Percentiles rank a stretch among this genome's conserved stretches.
Evolutionary conservation across 176 grass and related monocot genomes (phyloP).

Genomic region (Oryza glumipatula): DNA sequence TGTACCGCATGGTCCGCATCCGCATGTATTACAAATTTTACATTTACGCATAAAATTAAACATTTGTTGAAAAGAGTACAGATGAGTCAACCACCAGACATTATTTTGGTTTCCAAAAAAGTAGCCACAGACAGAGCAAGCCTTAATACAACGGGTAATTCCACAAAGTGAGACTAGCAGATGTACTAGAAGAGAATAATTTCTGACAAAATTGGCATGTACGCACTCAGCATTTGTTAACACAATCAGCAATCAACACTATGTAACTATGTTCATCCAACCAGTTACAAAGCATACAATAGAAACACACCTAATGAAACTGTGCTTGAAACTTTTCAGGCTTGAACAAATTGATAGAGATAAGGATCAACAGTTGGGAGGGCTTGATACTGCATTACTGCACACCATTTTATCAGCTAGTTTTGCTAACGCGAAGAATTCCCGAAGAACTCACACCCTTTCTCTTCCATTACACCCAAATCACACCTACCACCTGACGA

Average conservation of each 20-base stretch:
- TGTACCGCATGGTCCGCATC: not conserved
- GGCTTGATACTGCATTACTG: not conserved
- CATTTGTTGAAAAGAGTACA: not conserved
- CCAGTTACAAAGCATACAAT: not conserved
- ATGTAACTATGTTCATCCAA: slow-evolving; percentile 10
- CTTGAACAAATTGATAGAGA: slow-evolving; percentile 2
- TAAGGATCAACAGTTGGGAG: slow-evolving; percentile 17
- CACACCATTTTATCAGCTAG: not conserved
- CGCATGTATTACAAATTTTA: not conserved
- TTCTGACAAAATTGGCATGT: not conserved
- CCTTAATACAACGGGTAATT: not conserved
- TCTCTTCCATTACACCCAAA: not conserved
- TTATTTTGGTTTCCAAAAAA: not conserved
- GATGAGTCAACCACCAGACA: not conserved
- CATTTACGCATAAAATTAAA: slow-evolving; percentile 3
- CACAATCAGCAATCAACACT: slow-evolving; percentile 10
- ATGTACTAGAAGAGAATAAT: not conserved
- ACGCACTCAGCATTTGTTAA: not conserved
- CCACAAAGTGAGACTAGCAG: not conserved
- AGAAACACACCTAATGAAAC: slow-evolving; percentile 19
- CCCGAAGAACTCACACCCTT: not conserved
- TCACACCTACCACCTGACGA: not conserved
- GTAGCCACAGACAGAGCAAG: not conserved
- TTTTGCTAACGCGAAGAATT: not conserved
- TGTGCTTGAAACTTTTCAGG: not conserved